phyloP scores from a whole-genome alignment of 257 asterid genomes.

The Solanum sparsipilum region DNA sequence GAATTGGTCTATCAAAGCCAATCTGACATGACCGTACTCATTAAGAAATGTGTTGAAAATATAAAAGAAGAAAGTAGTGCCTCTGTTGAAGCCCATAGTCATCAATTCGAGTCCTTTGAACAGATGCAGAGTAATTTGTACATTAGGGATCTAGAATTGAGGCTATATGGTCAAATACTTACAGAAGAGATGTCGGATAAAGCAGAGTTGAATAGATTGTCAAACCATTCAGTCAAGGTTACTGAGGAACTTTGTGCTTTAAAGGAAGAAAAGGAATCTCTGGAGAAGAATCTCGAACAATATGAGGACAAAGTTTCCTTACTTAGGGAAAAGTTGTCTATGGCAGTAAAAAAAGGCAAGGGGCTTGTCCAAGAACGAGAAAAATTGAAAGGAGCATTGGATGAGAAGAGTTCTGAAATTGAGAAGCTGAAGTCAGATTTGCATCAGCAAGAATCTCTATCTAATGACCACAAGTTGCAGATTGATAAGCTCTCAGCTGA shows the following conservation, averaged over 20 bases:
- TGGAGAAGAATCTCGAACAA: slow-evolving; percentile 53
- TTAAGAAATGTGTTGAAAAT: slow-evolving; percentile 50
- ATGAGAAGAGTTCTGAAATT: slow-evolving; percentile 57
- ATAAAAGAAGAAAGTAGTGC: slow-evolving; percentile 40
- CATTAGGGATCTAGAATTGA: slow-evolving; percentile 51
- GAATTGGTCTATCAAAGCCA: slow-evolving; percentile 25
- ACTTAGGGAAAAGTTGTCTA: slow-evolving; percentile 74
- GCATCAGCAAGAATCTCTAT: slow-evolving; percentile 31
- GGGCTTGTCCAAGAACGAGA: slow-evolving; percentile 93
- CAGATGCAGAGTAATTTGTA: slow-evolving; percentile 54
- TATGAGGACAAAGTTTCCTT: slow-evolving; percentile 70
- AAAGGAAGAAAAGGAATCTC: slow-evolving; percentile 41
- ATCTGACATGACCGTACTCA: slow-evolving; percentile 26
- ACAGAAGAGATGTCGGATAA: slow-evolving; percentile 51
- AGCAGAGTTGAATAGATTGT: slow-evolving; percentile 30
- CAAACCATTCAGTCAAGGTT: slow-evolving; percentile 36
- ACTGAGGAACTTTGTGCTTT: slow-evolving; percentile 37
- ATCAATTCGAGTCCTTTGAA: slow-evolving; percentile 31
- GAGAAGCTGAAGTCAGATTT: slow-evolving; percentile 58
- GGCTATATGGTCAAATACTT: slow-evolving; percentile 36
- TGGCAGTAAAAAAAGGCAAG: slow-evolving; percentile 96
- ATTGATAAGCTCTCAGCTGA: slow-evolving; percentile 45
- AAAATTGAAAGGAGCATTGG: slow-evolving; percentile 54
- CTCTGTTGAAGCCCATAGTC: slow-evolving; percentile 30
- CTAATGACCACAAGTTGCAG: slow-evolving; percentile 44